Conservation (phyloP, 495 filamentous ascomycete genomes). For the Sabuloglossum arenarium region DNA sequence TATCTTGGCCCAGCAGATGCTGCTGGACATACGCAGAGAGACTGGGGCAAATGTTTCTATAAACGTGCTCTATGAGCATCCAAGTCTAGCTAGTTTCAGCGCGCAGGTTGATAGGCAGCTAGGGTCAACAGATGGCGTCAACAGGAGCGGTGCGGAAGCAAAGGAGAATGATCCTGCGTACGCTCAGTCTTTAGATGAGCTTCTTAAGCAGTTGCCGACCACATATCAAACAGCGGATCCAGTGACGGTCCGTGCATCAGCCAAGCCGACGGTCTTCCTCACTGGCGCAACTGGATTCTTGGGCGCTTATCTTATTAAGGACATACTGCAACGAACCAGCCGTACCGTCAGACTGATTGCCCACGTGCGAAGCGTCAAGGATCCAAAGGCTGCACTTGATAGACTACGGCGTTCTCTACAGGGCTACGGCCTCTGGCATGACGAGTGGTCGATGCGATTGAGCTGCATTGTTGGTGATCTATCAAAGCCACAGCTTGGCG, state of each 20-base stretch:
- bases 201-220: constrained; percentile 1
- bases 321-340: constrained; percentile 40
- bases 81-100: constrained; percentile 31
- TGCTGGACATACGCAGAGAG: constrained; percentile 47
- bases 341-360: constrained; percentile 47
- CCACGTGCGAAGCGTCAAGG: constrained; percentile 47
- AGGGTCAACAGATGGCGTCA: neutral
- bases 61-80: constrained; percentile 52
- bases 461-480: constrained; percentile 53
- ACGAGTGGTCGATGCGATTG: constrained; percentile 41
- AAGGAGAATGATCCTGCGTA: neutral
- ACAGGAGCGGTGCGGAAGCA: neutral
- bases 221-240: constrained; percentile 6
- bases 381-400: constrained; percentile 27
- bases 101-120: neutral
- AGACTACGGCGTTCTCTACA: constrained; percentile 29
- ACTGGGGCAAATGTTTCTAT: constrained; percentile 49
- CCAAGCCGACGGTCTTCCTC: constrained; percentile 40
- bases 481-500: constrained; percentile 45
- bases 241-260: constrained; percentile 11
- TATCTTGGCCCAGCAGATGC: constrained; percentile 70
- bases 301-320: constrained; percentile 59
- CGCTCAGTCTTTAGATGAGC: constrained; percentile 1
- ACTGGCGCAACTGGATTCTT: constrained; percentile 89
- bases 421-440: constrained; percentile 66